Conservation (phyloP, 2,329 filamentous ascomycete genomes). For the Stemphylium vesicarium region DNA sequence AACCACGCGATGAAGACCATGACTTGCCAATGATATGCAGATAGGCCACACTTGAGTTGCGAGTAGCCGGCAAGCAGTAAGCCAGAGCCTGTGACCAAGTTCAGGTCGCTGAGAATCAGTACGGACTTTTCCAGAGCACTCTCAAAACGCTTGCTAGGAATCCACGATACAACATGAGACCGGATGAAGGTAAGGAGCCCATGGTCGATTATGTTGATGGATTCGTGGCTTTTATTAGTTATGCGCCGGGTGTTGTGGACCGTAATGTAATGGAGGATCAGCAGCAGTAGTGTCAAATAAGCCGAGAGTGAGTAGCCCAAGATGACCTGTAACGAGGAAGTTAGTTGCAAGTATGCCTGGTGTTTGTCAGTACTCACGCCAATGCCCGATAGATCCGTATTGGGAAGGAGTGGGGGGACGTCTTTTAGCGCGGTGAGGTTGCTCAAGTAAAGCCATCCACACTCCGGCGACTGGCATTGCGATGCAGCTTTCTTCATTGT, state of each 20-base stretch:
- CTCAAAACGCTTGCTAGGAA: constrained; percentile 29
- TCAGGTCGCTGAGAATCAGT: constrained; percentile 35
- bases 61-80: constrained; percentile 30
- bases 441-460: constrained; percentile 25
- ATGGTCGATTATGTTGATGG: constrained; percentile 23
- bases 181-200: constrained; percentile 22
- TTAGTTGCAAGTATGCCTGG: background rate
- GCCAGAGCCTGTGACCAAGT: constrained; percentile 34
- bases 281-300: constrained; percentile 30
- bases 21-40: constrained; percentile 38
- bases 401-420: constrained; percentile 20
- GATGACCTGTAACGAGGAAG: constrained; percentile 22
- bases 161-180: constrained; percentile 22
- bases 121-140: constrained; percentile 38
- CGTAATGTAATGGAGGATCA: constrained; percentile 26
- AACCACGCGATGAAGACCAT: constrained; percentile 37
- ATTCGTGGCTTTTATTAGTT: background rate
- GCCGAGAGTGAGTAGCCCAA: constrained; percentile 35
- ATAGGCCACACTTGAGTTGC: constrained; percentile 32
- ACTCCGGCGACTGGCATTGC: constrained; percentile 25
- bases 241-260: constrained; percentile 10
- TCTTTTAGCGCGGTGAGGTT: constrained; percentile 13
- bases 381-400: constrained; percentile 34
- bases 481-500: background rate
- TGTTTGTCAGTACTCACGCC: constrained; percentile 18